Conservation (phyloP, 108 stramenopile species). For the Mayamaea pseudoterrestris region DNA sequence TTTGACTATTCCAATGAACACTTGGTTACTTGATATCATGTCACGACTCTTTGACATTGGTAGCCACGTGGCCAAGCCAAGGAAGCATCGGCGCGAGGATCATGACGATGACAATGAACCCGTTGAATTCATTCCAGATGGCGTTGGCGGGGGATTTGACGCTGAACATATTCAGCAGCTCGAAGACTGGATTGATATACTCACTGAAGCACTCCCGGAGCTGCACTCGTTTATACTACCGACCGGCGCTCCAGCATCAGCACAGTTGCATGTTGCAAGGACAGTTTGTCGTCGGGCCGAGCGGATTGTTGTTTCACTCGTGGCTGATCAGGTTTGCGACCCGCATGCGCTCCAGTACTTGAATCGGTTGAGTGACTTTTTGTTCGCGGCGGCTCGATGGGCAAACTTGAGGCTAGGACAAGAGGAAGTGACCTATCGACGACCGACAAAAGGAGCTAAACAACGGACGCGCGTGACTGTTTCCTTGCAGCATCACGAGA, state of each 20-base stretch:
- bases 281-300: constrained; percentile 83
- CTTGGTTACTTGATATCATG: constrained; percentile 62
- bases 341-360: constrained; percentile 58
- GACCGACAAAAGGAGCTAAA: constrained; percentile 9
- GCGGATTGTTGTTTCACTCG: constrained; percentile 24
- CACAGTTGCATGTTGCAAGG: constrained; percentile 63
- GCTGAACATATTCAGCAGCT: constrained; percentile 36
- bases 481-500: no score
- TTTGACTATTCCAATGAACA: constrained; percentile 25
- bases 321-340: constrained; percentile 34
- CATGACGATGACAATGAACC: constrained; percentile 10
- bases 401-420: constrained; percentile 35
- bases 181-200: constrained; percentile 72
- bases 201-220: constrained; percentile 74
- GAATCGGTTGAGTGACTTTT: constrained; percentile 75
- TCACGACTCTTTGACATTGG: constrained; percentile 78
- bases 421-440: constrained; percentile 57
- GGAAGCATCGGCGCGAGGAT: neutral
- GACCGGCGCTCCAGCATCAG: constrained; percentile 44
- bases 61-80: constrained; percentile 63
- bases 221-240: constrained; percentile 71
- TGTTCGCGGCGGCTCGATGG: constrained; percentile 73
- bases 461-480: constrained; percentile 9
- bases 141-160: constrained; percentile 50
- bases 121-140: constrained; percentile 21